Conservation (phyloP, 2,329 filamentous ascomycete genomes). For the Colletotrichum theobromicola region DNA sequence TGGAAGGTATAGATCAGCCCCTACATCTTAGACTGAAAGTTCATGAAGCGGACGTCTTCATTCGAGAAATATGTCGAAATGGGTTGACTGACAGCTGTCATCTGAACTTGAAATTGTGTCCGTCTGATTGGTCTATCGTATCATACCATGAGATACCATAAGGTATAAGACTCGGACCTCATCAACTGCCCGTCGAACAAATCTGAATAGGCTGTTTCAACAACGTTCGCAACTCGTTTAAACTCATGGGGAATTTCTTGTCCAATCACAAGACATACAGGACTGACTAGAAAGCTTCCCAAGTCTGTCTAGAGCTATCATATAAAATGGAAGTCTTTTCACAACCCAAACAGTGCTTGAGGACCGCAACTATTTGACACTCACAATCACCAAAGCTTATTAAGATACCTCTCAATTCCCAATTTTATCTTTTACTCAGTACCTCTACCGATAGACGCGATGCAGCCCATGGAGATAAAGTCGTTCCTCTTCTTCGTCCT, state of each 20-base stretch:
- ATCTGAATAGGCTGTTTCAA: neutral
- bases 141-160: fast-evolving
- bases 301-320: neutral
- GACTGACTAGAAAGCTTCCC: fast-evolving
- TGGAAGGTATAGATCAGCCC: fast-evolving
- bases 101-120: neutral
- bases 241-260: neutral
- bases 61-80: neutral
- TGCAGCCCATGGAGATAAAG: neutral
- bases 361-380: too few relatives aligned
- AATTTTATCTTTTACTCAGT: fast-evolving
- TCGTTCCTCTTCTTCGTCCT: neutral
- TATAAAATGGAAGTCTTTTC: too few relatives aligned
- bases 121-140: neutral
- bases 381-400: neutral
- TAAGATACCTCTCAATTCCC: neutral
- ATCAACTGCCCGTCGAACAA: neutral
- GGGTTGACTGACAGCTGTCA: neutral
- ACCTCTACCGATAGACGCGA: neutral
- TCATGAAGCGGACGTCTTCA: too few relatives aligned
- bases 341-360: too few relatives aligned
- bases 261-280: neutral
- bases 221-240: fast-evolving
- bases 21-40: neutral
- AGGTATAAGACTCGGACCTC: neutral